Percentiles rank a stretch among this genome's conserved stretches.
These are phyloP conservation scores for Coprinopsis marcescibilis DNA, from an alignment of 768 basidiomycete species.

Conservation along the genomic window DNA sequence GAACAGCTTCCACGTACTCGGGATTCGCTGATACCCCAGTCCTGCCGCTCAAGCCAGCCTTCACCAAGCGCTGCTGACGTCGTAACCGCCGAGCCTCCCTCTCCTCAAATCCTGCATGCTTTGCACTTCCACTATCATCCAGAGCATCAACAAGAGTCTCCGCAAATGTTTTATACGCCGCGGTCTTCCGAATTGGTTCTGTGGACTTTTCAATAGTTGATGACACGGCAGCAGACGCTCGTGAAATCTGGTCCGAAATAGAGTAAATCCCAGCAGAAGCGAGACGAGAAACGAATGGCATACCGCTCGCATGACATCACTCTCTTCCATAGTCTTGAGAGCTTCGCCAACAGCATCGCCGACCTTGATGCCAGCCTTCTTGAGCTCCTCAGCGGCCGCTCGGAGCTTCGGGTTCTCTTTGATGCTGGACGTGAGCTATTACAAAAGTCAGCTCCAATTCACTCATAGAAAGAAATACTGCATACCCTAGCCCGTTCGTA, in stretches of 20 bases:
- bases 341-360: slow-evolving; percentile 93
- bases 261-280: neutral
- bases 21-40: slow-evolving; percentile 63
- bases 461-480: slow-evolving; percentile 16
- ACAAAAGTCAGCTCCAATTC: neutral
- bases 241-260: slow-evolving; percentile 61
- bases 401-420: slow-evolving; percentile 92
- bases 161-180: slow-evolving; percentile 86
- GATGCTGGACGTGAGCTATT: slow-evolving; percentile 84
- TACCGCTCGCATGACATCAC: slow-evolving; percentile 83
- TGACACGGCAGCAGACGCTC: slow-evolving; percentile 81
- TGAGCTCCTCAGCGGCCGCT: slow-evolving; percentile 90
- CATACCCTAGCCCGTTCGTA: slow-evolving; percentile 92
- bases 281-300: slow-evolving; percentile 21
- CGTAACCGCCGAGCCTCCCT: slow-evolving; percentile 83
- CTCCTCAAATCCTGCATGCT: slow-evolving; percentile 95
- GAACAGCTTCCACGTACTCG: slow-evolving; percentile 62
- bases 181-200: slow-evolving; percentile 95
- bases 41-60: slow-evolving; percentile 68
- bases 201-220: slow-evolving; percentile 83
- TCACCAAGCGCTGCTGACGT: slow-evolving; percentile 73
- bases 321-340: slow-evolving; percentile 90
- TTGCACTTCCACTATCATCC: slow-evolving; percentile 88
- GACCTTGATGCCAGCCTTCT: slow-evolving; percentile 83
- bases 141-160: slow-evolving; percentile 89